Conservation (phyloP, 495 filamentous ascomycete species). For the Xylaria venustula region DNA sequence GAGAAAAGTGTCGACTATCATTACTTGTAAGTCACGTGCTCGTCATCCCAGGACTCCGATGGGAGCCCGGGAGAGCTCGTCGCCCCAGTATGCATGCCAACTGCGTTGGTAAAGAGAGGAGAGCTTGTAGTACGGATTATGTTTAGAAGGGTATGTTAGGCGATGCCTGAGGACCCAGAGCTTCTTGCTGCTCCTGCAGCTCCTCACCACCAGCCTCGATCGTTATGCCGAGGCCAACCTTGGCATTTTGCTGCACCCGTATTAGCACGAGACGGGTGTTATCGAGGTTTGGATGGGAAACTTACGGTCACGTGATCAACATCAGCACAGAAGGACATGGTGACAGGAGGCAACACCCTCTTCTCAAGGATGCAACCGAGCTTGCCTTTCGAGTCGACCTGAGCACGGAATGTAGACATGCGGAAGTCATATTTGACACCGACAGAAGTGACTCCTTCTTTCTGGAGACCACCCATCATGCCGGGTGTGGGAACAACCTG, state of each 20-base stretch:
- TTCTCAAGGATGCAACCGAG: slow-evolving; percentile 93
- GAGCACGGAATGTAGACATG: slow-evolving; percentile 88
- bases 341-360: slow-evolving; percentile 84
- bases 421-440: slow-evolving; percentile 99
- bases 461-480: slow-evolving; percentile 67
- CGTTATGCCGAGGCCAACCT: slow-evolving; percentile 90
- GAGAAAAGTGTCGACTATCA: slow-evolving; percentile 9
- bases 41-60: neutral
- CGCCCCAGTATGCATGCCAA: neutral
- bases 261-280: slow-evolving; percentile 18
- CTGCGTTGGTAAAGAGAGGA: slow-evolving; percentile 19
- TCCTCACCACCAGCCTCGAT: slow-evolving; percentile 89
- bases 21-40: neutral
- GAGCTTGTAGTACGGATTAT: slow-evolving; percentile 15
- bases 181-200: slow-evolving; percentile 88
- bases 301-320: slow-evolving; percentile 95
- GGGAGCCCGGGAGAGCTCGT: neutral
- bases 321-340: slow-evolving; percentile 92
- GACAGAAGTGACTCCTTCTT: slow-evolving; percentile 85
- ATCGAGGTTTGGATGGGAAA: slow-evolving; percentile 5
- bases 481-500: slow-evolving; percentile 67
- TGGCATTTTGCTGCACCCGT: slow-evolving; percentile 75
- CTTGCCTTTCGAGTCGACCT: slow-evolving; percentile 92
- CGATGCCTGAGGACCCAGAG: slow-evolving; percentile 39
- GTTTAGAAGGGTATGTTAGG: slow-evolving; percentile 59